A percentile compares a stretch with the other conserved stretches of the same genome.
These are phyloP conservation scores for Boletus tylopilopsis DNA, from an alignment of 768 basidiomycete species.

Conservation along the genomic window DNA sequence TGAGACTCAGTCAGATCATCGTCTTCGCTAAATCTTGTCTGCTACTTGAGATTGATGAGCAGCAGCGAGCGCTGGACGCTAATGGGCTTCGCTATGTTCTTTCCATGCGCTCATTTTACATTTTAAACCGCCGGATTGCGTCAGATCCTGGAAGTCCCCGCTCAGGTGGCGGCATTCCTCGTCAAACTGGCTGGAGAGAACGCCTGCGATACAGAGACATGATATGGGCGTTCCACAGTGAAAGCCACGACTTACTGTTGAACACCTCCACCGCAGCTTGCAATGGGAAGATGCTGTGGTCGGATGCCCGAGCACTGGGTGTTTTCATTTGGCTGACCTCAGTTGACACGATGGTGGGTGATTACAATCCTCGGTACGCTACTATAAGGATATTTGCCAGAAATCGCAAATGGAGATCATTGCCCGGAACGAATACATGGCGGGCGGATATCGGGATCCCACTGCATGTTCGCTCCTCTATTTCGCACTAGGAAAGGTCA, in stretches of 20 bases:
- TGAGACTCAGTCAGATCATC: neutral
- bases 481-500: constrained; percentile 90
- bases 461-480: constrained; percentile 87
- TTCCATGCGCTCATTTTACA: constrained; percentile 89
- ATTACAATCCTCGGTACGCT: constrained; percentile 6
- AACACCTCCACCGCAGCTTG: constrained; percentile 68
- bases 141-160: constrained; percentile 45
- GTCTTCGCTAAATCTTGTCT: neutral
- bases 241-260: constrained; percentile 84
- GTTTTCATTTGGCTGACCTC: constrained; percentile 87
- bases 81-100: constrained; percentile 93
- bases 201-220: constrained; percentile 92
- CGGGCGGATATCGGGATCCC: constrained; percentile 83
- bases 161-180: constrained; percentile 39
- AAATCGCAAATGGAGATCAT: constrained; percentile 79
- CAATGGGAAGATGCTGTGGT: constrained; percentile 85
- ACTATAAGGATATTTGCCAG: constrained; percentile 37
- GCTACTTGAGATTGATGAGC: constrained; percentile 73
- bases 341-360: constrained; percentile 71
- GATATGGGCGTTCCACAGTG: constrained; percentile 96
- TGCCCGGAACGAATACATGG: constrained; percentile 91
- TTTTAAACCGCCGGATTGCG: constrained; percentile 63
- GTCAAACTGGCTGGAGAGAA: constrained; percentile 56
- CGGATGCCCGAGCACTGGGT: constrained; percentile 82
- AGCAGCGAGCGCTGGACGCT: constrained; percentile 83